Evolutionary conservation across 768 basidiomycete genomes (phyloP).

Genomic region (Naematelia encephala): DNA sequence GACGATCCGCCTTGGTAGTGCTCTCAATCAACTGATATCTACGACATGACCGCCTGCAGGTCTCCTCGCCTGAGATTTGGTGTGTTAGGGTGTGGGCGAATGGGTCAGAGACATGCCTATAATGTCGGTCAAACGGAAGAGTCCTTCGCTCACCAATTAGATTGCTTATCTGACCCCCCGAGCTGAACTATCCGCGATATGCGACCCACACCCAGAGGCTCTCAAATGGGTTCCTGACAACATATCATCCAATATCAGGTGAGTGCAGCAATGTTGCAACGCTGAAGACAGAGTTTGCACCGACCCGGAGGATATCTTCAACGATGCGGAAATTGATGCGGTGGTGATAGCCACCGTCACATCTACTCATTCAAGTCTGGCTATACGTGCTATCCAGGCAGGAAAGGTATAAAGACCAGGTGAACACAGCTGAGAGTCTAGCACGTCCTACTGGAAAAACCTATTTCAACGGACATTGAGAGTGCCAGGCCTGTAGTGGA

Average conservation of each 20-base stretch:
- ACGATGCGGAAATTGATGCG: slow-evolving; percentile 13
- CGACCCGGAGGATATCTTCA: slow-evolving; percentile 12
- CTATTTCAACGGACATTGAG: slow-evolving; percentile 25
- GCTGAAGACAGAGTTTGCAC: neutral
- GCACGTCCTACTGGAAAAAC: slow-evolving; percentile 33
- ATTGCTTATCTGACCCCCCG: neutral
- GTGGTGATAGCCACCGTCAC: slow-evolving; percentile 30
- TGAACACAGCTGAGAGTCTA: neutral
- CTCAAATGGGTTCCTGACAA: neutral
- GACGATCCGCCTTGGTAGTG: too few relatives aligned
- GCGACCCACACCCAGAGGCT: neutral
- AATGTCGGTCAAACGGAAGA: neutral
- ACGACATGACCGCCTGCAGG: too few relatives aligned
- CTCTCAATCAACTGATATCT: too few relatives aligned
- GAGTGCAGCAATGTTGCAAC: neutral
- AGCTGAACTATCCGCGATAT: neutral
- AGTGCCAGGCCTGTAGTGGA: slow-evolving; percentile 14
- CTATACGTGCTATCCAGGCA: slow-evolving; percentile 17
- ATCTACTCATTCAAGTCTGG: slow-evolving; percentile 19
- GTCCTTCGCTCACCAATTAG: neutral
- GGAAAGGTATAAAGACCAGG: slow-evolving; percentile 15
- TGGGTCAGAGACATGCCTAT: neutral
- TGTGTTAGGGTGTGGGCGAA: neutral
- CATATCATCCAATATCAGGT: neutral
- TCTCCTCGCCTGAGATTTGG: neutral